Evolutionary conservation across 495 filamentous ascomycete species (phyloP).

Genomic region (Staphylotrichum longicolle): DNA sequence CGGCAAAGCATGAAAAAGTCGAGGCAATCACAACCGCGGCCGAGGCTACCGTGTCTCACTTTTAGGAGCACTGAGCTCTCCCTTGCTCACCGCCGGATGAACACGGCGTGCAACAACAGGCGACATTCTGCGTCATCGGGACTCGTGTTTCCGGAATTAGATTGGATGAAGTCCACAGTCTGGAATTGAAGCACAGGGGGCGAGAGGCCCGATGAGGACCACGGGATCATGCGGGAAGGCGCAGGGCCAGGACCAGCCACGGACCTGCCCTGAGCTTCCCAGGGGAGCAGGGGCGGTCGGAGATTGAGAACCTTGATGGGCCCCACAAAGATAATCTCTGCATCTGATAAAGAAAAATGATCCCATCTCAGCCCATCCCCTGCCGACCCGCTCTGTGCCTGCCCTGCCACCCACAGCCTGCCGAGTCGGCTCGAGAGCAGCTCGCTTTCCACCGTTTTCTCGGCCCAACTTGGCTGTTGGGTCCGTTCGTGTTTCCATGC

Average conservation of each 20-base stretch:
- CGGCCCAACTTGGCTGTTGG: background rate
- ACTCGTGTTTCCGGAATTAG: conserved; percentile 4
- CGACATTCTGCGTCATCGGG: conserved; percentile 7
- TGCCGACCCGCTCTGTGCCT: no score
- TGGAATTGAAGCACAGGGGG: background rate
- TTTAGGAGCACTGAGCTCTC: background rate
- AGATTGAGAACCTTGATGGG: conserved; percentile 28
- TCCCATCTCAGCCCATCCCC: conserved; percentile 17
- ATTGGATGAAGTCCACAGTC: background rate
- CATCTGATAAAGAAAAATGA: background rate
- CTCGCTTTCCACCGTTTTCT: no score
- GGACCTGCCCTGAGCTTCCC: no score
- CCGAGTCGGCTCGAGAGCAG: no score
- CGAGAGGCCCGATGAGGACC: no score
- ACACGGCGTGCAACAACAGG: background rate
- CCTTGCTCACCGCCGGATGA: conserved; percentile 4
- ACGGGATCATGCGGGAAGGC: no score
- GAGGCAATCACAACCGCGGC: no score
- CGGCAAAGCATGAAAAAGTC: no score
- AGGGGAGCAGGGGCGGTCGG: background rate
- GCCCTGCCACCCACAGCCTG: no score
- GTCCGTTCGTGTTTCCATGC: background rate
- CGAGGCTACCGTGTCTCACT: conserved; percentile 7
- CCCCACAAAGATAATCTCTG: conserved; percentile 12
- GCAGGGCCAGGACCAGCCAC: no score